Percentiles rank a stretch among this genome's conserved stretches.
Conservation (phyloP, 345 rosid genomes). For the Linum lewisii region DNA sequence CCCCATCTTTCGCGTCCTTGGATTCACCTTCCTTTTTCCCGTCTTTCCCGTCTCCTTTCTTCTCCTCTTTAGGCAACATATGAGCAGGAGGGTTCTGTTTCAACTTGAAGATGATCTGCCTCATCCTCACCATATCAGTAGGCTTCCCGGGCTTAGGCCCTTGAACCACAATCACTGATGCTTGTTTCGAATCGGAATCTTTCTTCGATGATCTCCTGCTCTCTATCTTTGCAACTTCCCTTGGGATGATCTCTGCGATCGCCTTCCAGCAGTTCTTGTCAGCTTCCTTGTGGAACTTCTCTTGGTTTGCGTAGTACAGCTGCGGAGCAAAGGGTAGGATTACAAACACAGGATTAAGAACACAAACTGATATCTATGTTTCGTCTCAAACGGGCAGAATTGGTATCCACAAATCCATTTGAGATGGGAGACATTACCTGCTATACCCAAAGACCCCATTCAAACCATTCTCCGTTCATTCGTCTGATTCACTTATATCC, state of each 20-base stretch:
- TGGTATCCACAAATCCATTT: no score
- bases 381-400: not conserved
- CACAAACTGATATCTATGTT: no score
- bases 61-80: constrained; percentile 76
- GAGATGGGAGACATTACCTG: no score
- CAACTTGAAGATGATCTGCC: constrained; percentile 69
- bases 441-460: no score
- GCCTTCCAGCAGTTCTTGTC: constrained; percentile 90
- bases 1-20: not conserved
- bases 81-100: constrained; percentile 82
- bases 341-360: no score
- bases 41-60: constrained; percentile 15
- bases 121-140: constrained; percentile 76
- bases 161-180: constrained; percentile 52
- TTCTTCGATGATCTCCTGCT: constrained; percentile 60
- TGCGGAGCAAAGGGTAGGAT: constrained; percentile 15
- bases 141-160: constrained; percentile 98
- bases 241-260: constrained; percentile 80
- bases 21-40: not conserved
- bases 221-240: constrained; percentile 82
- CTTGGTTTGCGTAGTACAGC: constrained; percentile 77
- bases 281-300: constrained; percentile 90
- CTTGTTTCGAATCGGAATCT: constrained; percentile 58
- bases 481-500: no score
- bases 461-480: no score